Evolutionary conservation across 108 stramenopile species (phyloP).

Genomic region (Seminavis robusta): DNA sequence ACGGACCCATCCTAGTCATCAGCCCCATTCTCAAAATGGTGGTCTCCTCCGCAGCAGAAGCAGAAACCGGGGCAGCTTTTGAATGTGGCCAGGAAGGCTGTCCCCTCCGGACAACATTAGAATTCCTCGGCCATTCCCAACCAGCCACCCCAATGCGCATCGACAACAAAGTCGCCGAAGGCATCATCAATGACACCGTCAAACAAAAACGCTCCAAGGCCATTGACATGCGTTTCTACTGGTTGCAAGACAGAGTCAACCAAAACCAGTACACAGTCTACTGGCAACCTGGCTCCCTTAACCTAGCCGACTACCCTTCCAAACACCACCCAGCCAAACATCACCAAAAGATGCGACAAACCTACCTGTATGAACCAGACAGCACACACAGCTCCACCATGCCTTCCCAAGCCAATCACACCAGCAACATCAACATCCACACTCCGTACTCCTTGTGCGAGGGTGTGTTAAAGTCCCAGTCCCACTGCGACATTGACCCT

Average conservation of each 20-base stretch:
- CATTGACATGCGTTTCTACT: constrained; percentile 16
- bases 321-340: too few species aligned
- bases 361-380: too few species aligned
- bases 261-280: constrained; percentile 5
- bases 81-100: constrained; percentile 26
- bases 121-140: constrained; percentile 39
- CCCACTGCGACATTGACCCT: too few species aligned
- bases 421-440: too few species aligned
- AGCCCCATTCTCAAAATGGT: not conserved
- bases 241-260: constrained; percentile 3
- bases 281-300: too few species aligned
- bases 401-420: too few species aligned
- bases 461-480: too few species aligned
- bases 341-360: too few species aligned
- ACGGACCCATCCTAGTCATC: too few species aligned
- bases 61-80: constrained; percentile 22
- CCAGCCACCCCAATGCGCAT: constrained; percentile 34
- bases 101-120: constrained; percentile 10
- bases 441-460: too few species aligned
- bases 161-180: constrained; percentile 42
- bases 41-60: constrained; percentile 1
- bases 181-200: constrained; percentile 37
- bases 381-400: too few species aligned
- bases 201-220: constrained; percentile 38
- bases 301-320: too few species aligned